Conservation (phyloP, 805 yeast genomes). For the Candida oleophila region DNA sequence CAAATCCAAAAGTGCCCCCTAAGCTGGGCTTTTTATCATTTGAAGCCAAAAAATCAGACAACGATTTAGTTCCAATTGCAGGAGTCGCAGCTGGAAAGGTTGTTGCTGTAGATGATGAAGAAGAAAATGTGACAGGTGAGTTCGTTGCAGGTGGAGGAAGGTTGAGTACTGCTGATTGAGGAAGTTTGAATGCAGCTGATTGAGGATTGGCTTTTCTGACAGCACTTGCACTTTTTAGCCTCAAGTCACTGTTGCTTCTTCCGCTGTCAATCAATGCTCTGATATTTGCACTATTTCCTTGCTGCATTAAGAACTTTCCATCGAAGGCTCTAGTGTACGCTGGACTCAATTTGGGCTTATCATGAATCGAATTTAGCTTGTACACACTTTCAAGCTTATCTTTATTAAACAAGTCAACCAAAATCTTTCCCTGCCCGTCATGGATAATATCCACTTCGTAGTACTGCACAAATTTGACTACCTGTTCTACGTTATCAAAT, state of each 20-base stretch:
- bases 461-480: slow-evolving; percentile 57
- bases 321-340: slow-evolving; percentile 33
- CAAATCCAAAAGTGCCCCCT: not conserved
- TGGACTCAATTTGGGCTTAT: slow-evolving; percentile 38
- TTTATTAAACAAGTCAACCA: slow-evolving; percentile 41
- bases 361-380: slow-evolving; percentile 36
- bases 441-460: slow-evolving; percentile 53
- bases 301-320: slow-evolving; percentile 13
- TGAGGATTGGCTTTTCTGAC: not conserved
- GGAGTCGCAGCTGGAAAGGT: not conserved
- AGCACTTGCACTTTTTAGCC: slow-evolving; percentile 11
- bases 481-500: slow-evolving; percentile 59
- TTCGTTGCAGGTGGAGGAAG: not conserved
- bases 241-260: slow-evolving; percentile 25
- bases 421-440: slow-evolving; percentile 23
- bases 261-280: slow-evolving; percentile 36
- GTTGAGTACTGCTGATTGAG: not conserved
- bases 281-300: slow-evolving; percentile 15
- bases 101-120: not conserved
- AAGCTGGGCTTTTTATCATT: not conserved
- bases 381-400: slow-evolving; percentile 40
- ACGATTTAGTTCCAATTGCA: not conserved
- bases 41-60: not conserved
- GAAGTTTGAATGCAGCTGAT: not conserved
- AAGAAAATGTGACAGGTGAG: not conserved